Conservation (phyloP, 345 rosid genomes). For the Euphorbia lathyris region DNA sequence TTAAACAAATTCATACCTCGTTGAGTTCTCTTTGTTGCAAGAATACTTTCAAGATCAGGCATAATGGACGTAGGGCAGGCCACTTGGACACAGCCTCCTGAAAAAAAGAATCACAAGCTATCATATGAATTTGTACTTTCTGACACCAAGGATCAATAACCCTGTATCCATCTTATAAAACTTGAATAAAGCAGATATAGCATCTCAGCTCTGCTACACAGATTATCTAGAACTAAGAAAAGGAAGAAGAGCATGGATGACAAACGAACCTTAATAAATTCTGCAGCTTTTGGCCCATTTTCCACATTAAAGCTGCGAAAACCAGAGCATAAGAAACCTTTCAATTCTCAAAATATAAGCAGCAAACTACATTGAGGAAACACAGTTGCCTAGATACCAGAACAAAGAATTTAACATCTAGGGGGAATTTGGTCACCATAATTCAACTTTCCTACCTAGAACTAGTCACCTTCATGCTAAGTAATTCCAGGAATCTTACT, state of each 20-base stretch:
- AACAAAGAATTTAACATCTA: background rate
- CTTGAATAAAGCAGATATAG: background rate
- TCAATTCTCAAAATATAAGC: background rate
- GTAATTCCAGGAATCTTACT: background rate
- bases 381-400: background rate
- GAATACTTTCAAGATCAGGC: slow-evolving; percentile 85
- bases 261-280: slow-evolving; percentile 77
- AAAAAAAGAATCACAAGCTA: slow-evolving; percentile 14
- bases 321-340: slow-evolving; percentile 9
- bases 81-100: slow-evolving; percentile 67
- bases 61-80: slow-evolving; percentile 78
- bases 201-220: background rate
- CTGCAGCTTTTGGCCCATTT: slow-evolving; percentile 96
- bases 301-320: slow-evolving; percentile 72
- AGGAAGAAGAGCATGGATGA: slow-evolving; percentile 13
- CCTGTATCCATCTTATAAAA: background rate
- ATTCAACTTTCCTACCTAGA: background rate
- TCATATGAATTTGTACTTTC: background rate
- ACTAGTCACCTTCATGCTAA: background rate
- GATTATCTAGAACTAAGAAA: background rate
- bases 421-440: background rate
- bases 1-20: slow-evolving; percentile 52
- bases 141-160: background rate
- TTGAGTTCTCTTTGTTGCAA: slow-evolving; percentile 92
- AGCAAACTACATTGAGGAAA: background rate